Percentiles rank a stretch among this genome's conserved stretches.
Conservation (phyloP, 495 filamentous ascomycete genomes). For the Aspergillus sparsus region DNA sequence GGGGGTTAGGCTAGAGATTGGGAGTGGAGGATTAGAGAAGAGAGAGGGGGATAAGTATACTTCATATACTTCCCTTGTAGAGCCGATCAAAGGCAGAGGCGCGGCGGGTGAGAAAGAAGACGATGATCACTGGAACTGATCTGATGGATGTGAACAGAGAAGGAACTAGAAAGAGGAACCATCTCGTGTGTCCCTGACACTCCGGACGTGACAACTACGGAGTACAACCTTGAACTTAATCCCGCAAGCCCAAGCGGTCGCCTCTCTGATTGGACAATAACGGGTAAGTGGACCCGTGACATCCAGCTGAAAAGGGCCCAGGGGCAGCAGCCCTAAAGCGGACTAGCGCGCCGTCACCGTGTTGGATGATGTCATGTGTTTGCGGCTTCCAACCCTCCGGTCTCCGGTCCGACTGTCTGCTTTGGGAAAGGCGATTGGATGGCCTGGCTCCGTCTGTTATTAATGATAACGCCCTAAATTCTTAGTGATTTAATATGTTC, state of each 20-base stretch:
- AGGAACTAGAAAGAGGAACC: not conserved
- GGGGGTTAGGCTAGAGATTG: no score
- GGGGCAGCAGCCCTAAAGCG: not conserved
- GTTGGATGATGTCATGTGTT: not conserved
- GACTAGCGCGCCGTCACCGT: not conserved
- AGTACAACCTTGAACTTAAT: not conserved
- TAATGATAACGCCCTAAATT: no score
- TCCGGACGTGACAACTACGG: not conserved
- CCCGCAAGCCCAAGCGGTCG: not conserved
- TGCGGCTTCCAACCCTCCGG: not conserved
- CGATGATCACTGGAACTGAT: no score
- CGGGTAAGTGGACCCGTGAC: not conserved
- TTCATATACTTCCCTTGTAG: no score
- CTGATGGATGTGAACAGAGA: no score
- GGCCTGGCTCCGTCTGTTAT: not conserved
- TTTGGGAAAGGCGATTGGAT: not conserved
- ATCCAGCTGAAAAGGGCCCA: no score
- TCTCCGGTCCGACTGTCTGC: not conserved
- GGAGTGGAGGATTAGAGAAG: not conserved
- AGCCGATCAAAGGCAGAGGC: no score
- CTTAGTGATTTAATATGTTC: no score
- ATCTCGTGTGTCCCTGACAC: no score
- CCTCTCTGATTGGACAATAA: constrained; percentile 1
- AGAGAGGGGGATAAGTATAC: not conserved
- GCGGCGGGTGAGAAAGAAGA: no score